Evolutionary conservation across 495 filamentous ascomycete genomes (phyloP), one percentile per base, ranked within the genome.

Genomic region (Aspergillus hancockii): DNA sequence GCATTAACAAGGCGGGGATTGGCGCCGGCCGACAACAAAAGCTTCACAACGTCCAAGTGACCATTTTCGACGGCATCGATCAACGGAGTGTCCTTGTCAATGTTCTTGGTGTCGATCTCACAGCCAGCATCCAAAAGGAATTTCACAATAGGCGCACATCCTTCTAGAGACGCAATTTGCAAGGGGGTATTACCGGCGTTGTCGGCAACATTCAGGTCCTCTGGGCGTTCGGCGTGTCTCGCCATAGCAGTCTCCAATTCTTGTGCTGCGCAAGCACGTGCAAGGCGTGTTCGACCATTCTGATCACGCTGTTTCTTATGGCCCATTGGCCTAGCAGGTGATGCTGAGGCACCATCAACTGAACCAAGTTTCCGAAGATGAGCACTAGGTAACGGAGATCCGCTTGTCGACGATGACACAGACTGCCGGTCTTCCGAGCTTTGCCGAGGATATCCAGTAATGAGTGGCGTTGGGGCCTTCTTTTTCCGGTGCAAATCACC

Each of bases 1-100:
- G 86, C 85, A 69, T 98, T 97, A 16, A 91, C 83, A 57, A 89
- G 88, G 43, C 90, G 87, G 19, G 94, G 95, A 64, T 98, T 93
- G 7, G 93, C 92, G 31, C 92, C 91, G 22, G 90, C 90, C 32
- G 88, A 85, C 9, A 98, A 81, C 28, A 97, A 73, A 12, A 95
- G 78, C 67, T 87, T 90, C 19, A 98, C 91, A 12, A 97, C 92
- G n/a, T 88, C 90, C 5, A 95, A 68, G 67, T 98, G 90, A 1
- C 91, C 89, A 67, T 98, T 98, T 63, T 97, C 93, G 28, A 97
- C 90, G 0, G 94, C 94, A 78, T 98, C 94, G 43, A 98, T 89
- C 32, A 98, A 80, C 19, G 94, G 95, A 0, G 94, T 97, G 62
- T 98, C 94, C 67, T 88, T 89, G 64, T 96, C 90, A 52, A 83